These are phyloP conservation scores for Fomitopsis betulina DNA, from an alignment of 1,284 basidiomycete species.

Conservation along the genomic window DNA sequence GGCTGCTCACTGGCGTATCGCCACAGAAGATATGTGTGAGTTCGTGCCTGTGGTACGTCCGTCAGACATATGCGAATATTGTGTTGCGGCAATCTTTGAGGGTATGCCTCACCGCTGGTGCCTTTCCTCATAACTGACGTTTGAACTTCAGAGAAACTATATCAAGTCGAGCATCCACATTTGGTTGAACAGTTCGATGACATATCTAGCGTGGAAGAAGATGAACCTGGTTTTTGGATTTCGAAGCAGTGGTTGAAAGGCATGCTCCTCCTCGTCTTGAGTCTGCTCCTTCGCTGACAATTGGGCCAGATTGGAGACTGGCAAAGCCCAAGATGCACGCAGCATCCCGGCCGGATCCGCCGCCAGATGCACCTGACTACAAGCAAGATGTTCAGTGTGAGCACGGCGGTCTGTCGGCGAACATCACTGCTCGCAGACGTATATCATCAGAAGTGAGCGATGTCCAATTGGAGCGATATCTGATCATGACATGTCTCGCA, in stretches of 20 bases:
- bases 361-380: slow-evolving; percentile 58
- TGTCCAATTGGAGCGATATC: background rate
- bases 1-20: slow-evolving; percentile 47
- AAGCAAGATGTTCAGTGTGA: slow-evolving; percentile 60
- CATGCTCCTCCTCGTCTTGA: slow-evolving; percentile 1
- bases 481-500: slow-evolving; percentile 19
- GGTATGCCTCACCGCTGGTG: slow-evolving; percentile 35
- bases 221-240: slow-evolving; percentile 59
- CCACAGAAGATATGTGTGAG: slow-evolving; percentile 37
- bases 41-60: slow-evolving; percentile 44
- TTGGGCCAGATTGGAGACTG: slow-evolving; percentile 60
- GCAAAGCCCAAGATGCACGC: slow-evolving; percentile 72
- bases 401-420: slow-evolving; percentile 56
- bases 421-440: slow-evolving; percentile 47
- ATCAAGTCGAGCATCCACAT: slow-evolving; percentile 60
- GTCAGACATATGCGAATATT: slow-evolving; percentile 56
- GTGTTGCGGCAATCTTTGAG: slow-evolving; percentile 52
- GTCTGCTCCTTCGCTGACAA: background rate
- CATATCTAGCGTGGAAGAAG: slow-evolving; percentile 38
- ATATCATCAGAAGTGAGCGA: slow-evolving; percentile 53
- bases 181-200: slow-evolving; percentile 54
- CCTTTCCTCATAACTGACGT: background rate
- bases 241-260: slow-evolving; percentile 78
- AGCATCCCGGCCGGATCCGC: slow-evolving; percentile 48
- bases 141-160: slow-evolving; percentile 52